Evolutionary conservation across 2,329 filamentous ascomycete species (phyloP).

Genomic region (Penicillium sp.): DNA sequence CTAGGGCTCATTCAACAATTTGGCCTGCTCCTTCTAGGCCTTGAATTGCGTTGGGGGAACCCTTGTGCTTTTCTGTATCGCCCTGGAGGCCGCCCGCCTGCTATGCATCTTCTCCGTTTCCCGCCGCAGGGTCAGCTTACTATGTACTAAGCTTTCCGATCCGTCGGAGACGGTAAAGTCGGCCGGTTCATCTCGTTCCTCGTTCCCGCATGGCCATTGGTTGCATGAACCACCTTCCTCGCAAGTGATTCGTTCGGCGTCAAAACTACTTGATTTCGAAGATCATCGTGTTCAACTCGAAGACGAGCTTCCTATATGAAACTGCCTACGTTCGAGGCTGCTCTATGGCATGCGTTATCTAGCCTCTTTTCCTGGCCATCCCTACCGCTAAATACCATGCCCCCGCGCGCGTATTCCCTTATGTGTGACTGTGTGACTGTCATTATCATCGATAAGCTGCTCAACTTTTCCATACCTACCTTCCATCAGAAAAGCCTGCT

Average conservation of each 20-base stretch:
- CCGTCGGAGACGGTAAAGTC: slow-evolving; percentile 19
- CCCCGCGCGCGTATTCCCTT: slow-evolving; percentile 33
- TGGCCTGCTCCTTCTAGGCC: slow-evolving; percentile 24
- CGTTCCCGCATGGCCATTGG: slow-evolving; percentile 50
- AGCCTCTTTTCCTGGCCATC: slow-evolving; percentile 26
- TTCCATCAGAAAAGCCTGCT: no score
- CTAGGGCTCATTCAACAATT: slow-evolving; percentile 24
- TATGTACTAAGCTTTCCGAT: slow-evolving; percentile 25
- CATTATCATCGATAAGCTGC: slow-evolving; percentile 38
- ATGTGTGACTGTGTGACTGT: slow-evolving; percentile 34
- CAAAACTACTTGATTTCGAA: slow-evolving; percentile 27
- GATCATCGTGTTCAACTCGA: slow-evolving; percentile 33
- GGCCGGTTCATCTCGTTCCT: slow-evolving; percentile 38
- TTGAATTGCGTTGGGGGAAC: slow-evolving; percentile 24
- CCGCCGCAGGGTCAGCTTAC: slow-evolving; percentile 25
- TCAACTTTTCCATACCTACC: slow-evolving; percentile 29
- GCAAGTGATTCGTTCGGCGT: slow-evolving; percentile 23
- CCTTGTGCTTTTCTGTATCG: slow-evolving; percentile 24
- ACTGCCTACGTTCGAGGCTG: slow-evolving; percentile 36
- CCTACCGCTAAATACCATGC: slow-evolving; percentile 30
- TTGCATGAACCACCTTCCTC: slow-evolving; percentile 44
- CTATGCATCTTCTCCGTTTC: slow-evolving; percentile 13
- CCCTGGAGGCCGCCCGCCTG: slow-evolving; percentile 20
- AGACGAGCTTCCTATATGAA: slow-evolving; percentile 34
- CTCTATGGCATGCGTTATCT: slow-evolving; percentile 39